Base-by-base conservation (phyloP, 2,329 filamentous ascomycete genomes). In the Sporothrix schenckii region DNA sequence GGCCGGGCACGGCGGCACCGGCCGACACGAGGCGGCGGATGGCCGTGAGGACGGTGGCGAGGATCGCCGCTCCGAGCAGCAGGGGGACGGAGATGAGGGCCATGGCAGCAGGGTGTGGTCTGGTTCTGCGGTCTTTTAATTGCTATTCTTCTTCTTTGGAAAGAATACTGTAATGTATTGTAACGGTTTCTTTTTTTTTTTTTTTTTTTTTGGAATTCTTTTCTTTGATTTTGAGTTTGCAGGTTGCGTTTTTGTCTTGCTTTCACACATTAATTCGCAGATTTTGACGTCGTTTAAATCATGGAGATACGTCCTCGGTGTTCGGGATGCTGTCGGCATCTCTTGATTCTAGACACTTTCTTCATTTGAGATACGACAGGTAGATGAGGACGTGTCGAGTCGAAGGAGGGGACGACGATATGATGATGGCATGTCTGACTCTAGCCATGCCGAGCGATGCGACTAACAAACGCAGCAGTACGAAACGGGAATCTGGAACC, bases 1-100 rank as follows among this genome's bases (percentile, higher is more conserved):
- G 85, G 1, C 86, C 86, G 0, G 86, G 86, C 11, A 87, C 71
- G 14, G 71, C 74, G 68, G 80, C 78, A 39, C 82, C 76, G 0
- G 80, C 79, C 16, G 81, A 83, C 9, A 75, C 69, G 10, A 79
- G 67, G 44, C 69, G 39, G 10, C 72, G 19, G 30, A 68, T 21
- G 13, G 60, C 7, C 2, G 16, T 14, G 2, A 49, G 53, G 19
- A 73, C 13, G 24, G 70, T 24, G 14, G 75, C 39, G 19, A 68
- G 10, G 49, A 73, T 11, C 10, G 39, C 14, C 0, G 47, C 60
- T 27, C 60, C 61, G 52, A 66, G 58, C 34, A 70, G 41, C 13
- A 70, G 21, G 24, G 69, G 69, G 11, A 41, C 16, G 2, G 61
- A 66, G 27, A 70, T 5, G 24, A 65, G 14, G 21, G 60, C 68